Evolutionary conservation across 305 asterid species (phyloP), one percentile per base, ranked within the genome.

Genomic region (Fraxinus paxiana): DNA sequence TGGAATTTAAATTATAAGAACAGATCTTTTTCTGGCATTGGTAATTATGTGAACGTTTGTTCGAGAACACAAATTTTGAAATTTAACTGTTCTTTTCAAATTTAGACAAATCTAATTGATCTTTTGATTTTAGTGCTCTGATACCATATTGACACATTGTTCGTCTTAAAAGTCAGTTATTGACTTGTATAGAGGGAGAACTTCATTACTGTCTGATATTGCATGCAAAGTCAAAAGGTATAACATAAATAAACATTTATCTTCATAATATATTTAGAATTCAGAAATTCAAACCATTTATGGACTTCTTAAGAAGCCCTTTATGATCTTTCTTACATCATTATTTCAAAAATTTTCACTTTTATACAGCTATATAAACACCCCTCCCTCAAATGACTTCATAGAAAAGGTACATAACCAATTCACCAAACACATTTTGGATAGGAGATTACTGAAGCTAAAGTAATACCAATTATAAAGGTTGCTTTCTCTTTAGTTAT

Each of bases 401-500:
- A 83, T 83, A 80, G 2, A 63, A 81, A 87, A 84, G 87, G 71
- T 77, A 81, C 54, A 77, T 73, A 56, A 6, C 17, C 79, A 81
- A 46, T 83, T 86, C 77, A 83, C 89, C 88, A 81, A 85, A 87
- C 75, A 59, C 73, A 59, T 22, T 54, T 70, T 41, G 48, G 78
- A 67, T 80, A 34, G 79, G 81, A 80, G 78, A 82, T 79, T 81
- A 78, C 85, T 79, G 73, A 89, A 86, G 88, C 82, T 85, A 86
- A 86, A 89, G 88, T 75, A 72, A 81, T 79, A 73, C 73, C 56
- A 18, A 81, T 73, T 71, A 38, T 73, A 71, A 33, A 84, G 33
- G 82, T 48, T 82, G 82, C 61, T 86, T 78, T 73, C 82, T 82
- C 86, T 86, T 80, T 83, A 83, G 88, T 87, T 80, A 84, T 87